Conservation (phyloP, 129 eudicot genomes). For the Tagetes patula region DNA sequence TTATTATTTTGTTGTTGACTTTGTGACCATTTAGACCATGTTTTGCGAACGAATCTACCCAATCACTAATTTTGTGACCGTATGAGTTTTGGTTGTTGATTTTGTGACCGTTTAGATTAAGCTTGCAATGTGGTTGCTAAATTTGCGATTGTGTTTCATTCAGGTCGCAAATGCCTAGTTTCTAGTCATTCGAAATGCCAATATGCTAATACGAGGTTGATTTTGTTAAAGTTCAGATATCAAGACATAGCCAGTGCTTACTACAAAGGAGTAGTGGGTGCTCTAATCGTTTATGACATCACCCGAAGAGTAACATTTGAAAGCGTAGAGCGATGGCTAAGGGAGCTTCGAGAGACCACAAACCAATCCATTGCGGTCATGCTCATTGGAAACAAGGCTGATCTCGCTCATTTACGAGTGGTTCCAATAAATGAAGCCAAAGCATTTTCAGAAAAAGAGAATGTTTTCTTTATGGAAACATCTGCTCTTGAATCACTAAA, state of each 20-base stretch:
- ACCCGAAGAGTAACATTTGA: constrained; percentile 27
- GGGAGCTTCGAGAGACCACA: constrained; percentile 32
- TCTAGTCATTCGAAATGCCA: no score
- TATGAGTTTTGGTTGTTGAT: no score
- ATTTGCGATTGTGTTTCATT: no score
- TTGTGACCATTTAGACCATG: no score
- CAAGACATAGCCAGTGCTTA: neutral
- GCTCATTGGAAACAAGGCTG: constrained; percentile 12
- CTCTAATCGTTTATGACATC: constrained; percentile 25
- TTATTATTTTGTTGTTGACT: no score
- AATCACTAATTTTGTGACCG: no score
- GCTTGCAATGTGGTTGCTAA: no score
- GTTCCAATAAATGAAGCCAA: constrained; percentile 1
- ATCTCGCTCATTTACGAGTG: constrained; percentile 8
- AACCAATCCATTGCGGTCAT: constrained; percentile 23
- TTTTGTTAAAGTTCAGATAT: neutral
- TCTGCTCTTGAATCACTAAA: neutral
- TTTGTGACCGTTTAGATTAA: no score
- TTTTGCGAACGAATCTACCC: no score
- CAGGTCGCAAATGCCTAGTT: no score
- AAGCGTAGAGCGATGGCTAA: constrained; percentile 35
- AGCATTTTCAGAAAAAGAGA: neutral
- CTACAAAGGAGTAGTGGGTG: constrained; percentile 26
- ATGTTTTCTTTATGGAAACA: constrained; percentile 3
- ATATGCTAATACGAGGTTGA: neutral